phyloP scores from a whole-genome alignment of 345 rosid genomes.

The Eucalyptus sp. region DNA sequence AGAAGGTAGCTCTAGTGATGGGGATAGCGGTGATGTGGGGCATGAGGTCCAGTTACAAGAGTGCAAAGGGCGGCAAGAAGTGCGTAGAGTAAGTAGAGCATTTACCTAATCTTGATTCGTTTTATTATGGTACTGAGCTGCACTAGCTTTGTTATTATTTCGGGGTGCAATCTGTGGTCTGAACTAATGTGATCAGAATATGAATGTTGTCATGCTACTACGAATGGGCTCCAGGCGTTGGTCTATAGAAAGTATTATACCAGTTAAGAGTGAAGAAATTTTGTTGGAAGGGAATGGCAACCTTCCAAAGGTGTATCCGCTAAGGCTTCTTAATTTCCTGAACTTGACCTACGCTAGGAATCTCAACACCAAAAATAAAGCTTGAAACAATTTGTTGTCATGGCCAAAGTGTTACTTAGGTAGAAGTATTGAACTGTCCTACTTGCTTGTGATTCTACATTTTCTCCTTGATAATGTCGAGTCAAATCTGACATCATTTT shows the following conservation, averaged over 20 bases:
- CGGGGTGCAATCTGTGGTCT: neutral
- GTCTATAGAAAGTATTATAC: neutral
- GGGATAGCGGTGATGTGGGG: constrained; percentile 9
- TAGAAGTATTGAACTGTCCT: neutral
- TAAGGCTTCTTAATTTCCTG: neutral
- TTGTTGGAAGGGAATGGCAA: neutral
- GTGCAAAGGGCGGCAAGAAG: constrained; percentile 12
- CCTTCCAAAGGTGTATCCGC: neutral
- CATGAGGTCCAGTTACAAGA: constrained; percentile 9
- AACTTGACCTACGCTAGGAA: neutral
- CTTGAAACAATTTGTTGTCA: neutral
- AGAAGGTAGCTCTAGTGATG: constrained; percentile 35
- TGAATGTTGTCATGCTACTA: neutral
- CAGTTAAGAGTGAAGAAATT: neutral
- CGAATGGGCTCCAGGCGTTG: neutral
- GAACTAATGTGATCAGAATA: neutral
- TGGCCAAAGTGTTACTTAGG: neutral
- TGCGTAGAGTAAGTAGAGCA: constrained; percentile 50
- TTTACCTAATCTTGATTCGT: neutral
- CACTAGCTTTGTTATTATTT: neutral
- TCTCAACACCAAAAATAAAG: neutral
- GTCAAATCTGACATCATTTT: neutral
- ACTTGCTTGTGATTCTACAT: neutral
- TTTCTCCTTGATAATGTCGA: neutral
- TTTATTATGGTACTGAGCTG: neutral